Evolutionary conservation across 139 green algal species (phyloP), one percentile per base, ranked within the genome.

Genomic region (Edaphochlamys debaryana): DNA sequence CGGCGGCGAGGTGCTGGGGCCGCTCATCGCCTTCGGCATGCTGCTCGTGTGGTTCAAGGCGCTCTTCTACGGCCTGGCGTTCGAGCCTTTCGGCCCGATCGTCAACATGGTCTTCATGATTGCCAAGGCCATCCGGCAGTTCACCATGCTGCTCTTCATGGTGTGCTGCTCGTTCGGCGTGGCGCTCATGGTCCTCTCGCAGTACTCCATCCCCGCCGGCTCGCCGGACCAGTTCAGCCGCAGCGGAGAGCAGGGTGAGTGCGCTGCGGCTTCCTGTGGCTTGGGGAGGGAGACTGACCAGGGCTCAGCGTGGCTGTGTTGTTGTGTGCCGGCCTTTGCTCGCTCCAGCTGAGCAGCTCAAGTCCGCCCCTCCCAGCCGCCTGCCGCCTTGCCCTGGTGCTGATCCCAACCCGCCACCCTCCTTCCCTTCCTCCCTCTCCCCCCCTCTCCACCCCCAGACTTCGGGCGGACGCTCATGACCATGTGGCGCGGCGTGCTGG

Each of bases 51-150:
- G 79, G 71, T 79, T 82, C 52, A 84, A 88, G 83, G 15, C 80
- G 13, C 79, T 89, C 15, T 91, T 89, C 79, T 91, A 89, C 68
- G 87, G 63, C 29, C 79, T 91, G 30, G 87, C 78, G 22, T 91
- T 91, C 69, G 87, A 91, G 87, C 73, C 72, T 36, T 87, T 82
- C 23, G 87, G 83, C 9, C 79, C 83, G 6, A 52, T 91, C 41
- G 74, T 91, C 34, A 79, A 91, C 74, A 86, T 86, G 81, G 73
- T 91, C 25, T 86, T 89, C 52, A 72, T 86, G 63, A 75, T 90
- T 20, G 56, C 41, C 22, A 85, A 82, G 64, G 72, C 58, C n/a
- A 66, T 87, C 60, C 82, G 87, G 34, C 73, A 85, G 54, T 80
- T 85, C 54, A 9, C 75, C 23, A 36, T 70, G 15, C 56, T 86